Evolutionary conservation across 495 filamentous ascomycete genomes (phyloP).

Genomic region (Penicillium canescens): DNA sequence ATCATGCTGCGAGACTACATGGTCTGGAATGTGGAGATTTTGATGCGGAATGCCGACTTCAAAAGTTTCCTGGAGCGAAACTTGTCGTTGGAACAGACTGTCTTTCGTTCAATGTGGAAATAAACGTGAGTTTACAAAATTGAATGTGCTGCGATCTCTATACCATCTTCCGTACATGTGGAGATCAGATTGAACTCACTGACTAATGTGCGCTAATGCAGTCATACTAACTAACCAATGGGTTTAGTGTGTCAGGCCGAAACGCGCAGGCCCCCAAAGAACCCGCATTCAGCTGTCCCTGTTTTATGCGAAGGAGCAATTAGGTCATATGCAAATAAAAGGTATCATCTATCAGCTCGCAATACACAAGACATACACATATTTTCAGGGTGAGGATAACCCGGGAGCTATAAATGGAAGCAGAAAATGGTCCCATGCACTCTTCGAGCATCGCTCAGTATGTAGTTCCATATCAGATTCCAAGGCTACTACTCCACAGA

Average conservation of each 20-base stretch:
- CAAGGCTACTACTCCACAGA: no score
- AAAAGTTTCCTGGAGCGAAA: not conserved
- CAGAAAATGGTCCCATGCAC: no score
- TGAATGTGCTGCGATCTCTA: constrained; percentile 1
- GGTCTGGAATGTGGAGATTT: constrained; percentile 3
- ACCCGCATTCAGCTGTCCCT: no score
- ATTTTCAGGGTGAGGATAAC: no score
- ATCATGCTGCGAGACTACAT: constrained; percentile 5
- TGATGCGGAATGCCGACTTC: constrained; percentile 1
- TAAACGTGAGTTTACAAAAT: not conserved
- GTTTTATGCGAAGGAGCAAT: no score
- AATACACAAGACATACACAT: no score
- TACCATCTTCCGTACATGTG: not conserved
- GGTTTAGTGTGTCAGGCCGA: not conserved
- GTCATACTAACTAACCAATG: not conserved
- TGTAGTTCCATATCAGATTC: not conserved
- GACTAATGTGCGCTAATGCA: not conserved
- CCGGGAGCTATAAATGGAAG: no score
- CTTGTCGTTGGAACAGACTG: constrained; percentile 2
- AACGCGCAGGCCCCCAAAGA: no score
- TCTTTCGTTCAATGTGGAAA: constrained; percentile 7
- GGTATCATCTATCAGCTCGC: no score
- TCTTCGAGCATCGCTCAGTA: no score
- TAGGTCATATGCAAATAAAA: no score
- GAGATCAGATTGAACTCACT: not conserved